Base-by-base conservation (phyloP, 345 rosid species). In the Murraya paniculata region DNA sequence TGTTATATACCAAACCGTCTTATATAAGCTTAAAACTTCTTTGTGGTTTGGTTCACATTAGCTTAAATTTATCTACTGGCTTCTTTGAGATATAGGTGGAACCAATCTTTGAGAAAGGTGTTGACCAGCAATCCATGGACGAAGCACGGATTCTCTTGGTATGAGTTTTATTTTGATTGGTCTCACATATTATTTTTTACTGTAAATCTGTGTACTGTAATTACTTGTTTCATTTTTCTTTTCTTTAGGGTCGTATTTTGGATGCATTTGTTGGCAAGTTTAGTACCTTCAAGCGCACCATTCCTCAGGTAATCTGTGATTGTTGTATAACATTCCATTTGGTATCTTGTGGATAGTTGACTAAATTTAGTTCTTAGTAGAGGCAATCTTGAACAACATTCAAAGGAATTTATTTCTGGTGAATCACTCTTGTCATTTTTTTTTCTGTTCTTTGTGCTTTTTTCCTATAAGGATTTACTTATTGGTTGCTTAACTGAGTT, bases 221-320 rank as follows among this genome's bases (percentile, higher is more conserved):
- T 69, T 25, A 45, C 39, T 53, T 77, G 67, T 73, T 67, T 69
- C 53, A 64, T 64, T 76, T 64, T 36, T 79, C 57, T 77, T 86
- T 78, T 64, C 55, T 81, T 56, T 79, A 96, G 99, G 98, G 99
- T 59, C 95, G 93, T 60, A 94, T 97, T 77, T 83, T 97, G 89
- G 99, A 97, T 90, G 98, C 98, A 73, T 97, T 97, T 90, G 97
- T 97, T 83, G 99, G 99, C 30, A 97, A 94, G 77, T 97, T 97
- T 86, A 93, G 97, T 81, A 89, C 98, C 82, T 94, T 97, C 87
- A 97, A 97, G 92, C 97, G 91, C 30, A 97, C 97, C 19, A 91
- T 97, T 85, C 99, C 99, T 10, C 99, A 94, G 98, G 99, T 97
- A 90, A 82, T 80, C 59, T 72, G 18, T 77, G 72, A 80, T 79